phyloP scores from a whole-genome alignment of 768 basidiomycete species.

The Rhizopogon vesiculosus region DNA sequence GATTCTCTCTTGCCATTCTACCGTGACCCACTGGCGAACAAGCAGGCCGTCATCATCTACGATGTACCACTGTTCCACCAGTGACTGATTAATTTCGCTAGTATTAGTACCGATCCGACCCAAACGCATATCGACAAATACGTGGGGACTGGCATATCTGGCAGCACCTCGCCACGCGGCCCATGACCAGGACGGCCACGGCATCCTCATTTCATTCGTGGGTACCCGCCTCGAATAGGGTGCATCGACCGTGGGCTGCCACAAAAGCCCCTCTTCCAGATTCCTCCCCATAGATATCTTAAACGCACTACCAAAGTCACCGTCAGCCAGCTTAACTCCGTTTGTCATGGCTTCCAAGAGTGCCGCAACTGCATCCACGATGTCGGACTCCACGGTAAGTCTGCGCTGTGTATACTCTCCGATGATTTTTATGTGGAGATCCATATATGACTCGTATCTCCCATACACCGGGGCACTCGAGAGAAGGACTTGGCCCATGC shows the following conservation, averaged over 20 bases:
- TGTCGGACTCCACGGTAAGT: too few species aligned
- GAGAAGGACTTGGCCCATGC: too few species aligned
- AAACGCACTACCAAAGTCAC: too few species aligned
- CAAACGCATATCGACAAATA: background rate
- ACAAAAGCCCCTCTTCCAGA: slow-evolving; percentile 13
- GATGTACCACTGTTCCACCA: slow-evolving; percentile 11
- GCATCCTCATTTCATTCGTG: background rate
- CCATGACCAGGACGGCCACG: slow-evolving; percentile 22
- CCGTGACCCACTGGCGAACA: slow-evolving; percentile 6
- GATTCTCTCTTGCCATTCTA: background rate
- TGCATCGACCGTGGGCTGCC: slow-evolving; percentile 13
- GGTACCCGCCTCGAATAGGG: slow-evolving; percentile 6
- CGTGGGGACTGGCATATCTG: background rate
- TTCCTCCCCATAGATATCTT: background rate
- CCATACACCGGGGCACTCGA: too few species aligned
- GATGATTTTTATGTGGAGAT: too few species aligned
- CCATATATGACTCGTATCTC: too few species aligned
- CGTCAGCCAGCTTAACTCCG: too few species aligned
- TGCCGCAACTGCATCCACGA: too few species aligned
- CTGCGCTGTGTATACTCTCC: too few species aligned
- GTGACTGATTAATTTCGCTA: slow-evolving; percentile 10
- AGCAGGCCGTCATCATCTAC: slow-evolving; percentile 8
- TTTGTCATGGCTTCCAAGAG: too few species aligned
- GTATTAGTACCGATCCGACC: background rate
- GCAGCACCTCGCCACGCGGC: slow-evolving; percentile 17